Conservation (phyloP, 257 asterid genomes). For the Thymus quinquecostatus region DNA sequence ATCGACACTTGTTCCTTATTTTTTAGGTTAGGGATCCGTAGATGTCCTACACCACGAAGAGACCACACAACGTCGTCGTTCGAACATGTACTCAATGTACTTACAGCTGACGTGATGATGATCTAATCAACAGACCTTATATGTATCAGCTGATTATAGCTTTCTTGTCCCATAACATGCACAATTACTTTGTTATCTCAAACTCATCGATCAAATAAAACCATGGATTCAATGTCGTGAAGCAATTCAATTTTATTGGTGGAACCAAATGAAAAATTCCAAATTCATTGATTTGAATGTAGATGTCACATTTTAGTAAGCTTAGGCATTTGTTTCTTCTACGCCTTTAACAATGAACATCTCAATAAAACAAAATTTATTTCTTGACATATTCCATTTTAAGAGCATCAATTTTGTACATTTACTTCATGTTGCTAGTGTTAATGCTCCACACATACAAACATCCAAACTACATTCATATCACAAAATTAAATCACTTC, state of each 20-base stretch:
- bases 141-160: no score
- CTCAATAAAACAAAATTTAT: background rate
- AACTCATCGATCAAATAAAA: background rate
- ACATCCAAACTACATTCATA: no score
- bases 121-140: no score
- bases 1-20: constrained; percentile 19
- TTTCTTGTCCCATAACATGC: background rate
- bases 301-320: constrained; percentile 16
- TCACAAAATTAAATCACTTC: no score
- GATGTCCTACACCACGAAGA: background rate
- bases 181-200: constrained; percentile 4
- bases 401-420: constrained; percentile 6
- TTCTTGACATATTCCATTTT: background rate
- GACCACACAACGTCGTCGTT: no score
- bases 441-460: constrained; percentile 2
- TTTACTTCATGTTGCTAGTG: background rate
- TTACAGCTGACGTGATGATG: no score
- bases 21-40: background rate
- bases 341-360: constrained; percentile 22
- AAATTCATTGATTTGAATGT: background rate
- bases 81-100: no score
- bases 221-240: background rate
- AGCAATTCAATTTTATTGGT: constrained; percentile 20
- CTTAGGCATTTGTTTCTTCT: constrained; percentile 31
- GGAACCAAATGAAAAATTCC: background rate